Evolutionary conservation across 768 basidiomycete genomes (phyloP), one percentile per base, ranked within the genome.

Genomic region (Mycena galopus): DNA sequence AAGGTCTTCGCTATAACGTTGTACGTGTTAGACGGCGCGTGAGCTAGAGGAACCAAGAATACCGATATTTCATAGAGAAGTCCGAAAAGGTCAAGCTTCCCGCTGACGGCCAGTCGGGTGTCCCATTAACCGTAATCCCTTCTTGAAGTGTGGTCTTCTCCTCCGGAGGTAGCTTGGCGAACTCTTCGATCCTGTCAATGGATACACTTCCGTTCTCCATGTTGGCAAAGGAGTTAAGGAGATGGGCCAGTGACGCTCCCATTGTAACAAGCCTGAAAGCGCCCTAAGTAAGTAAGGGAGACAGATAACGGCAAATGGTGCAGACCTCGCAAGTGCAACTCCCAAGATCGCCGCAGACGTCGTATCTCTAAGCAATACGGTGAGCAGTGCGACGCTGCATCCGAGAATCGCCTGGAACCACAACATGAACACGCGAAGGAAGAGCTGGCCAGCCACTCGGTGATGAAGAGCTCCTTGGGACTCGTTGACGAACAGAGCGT

Each of bases 61-160:
- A 72, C 71, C 71, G 71, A 62, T 72, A 72, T 67, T 47, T 61
- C 59, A 72, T 67, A 19, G 71, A 72, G 47, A 65, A 65, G 21
- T 63, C 61, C 5, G 60, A 33, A 23, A 69, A 69, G 3, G 61
- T 35, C 16, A 69, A 57, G 9, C 32, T 42, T 33, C 71, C 71
- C 4, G 29, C 30, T 6, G 71, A 60, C 16, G 71, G 71, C 71
- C 71, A 72, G 10, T n/a, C n/a, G n/a, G n/a, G n/a, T n/a, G n/a
- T n/a, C n/a, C n/a, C n/a, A n/a, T n/a, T n/a, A n/a, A n/a, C n/a
- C n/a, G n/a, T n/a, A n/a, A n/a, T n/a, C n/a, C n/a, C n/a, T n/a
- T n/a, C n/a, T n/a, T n/a, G n/a, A n/a, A n/a, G n/a, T n/a, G n/a
- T 27, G 19, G 27, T n/a, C 59, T 67, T 47, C 35, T 72, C 70